phyloP scores from a whole-genome alignment of 345 rosid species.

The Kandelia obovata region DNA sequence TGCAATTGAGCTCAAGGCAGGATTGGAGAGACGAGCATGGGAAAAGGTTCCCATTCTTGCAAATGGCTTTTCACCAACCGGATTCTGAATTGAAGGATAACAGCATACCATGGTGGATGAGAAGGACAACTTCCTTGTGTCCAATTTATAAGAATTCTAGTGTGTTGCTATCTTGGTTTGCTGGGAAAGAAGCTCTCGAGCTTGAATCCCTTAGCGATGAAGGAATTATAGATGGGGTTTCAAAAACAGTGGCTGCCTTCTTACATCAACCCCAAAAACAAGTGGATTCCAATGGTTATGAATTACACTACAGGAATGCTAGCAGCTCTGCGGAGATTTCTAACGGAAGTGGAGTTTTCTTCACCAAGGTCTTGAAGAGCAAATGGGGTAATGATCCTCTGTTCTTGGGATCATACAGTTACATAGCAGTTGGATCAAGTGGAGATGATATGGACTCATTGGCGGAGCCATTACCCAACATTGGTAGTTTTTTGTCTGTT shows the following conservation, averaged over 20 bases:
- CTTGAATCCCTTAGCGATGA: slow-evolving; percentile 70
- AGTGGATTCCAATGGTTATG: slow-evolving; percentile 15
- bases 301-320: slow-evolving; percentile 38
- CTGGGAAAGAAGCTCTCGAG: slow-evolving; percentile 91
- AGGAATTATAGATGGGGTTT: slow-evolving; percentile 65
- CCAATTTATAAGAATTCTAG: slow-evolving; percentile 73
- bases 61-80: slow-evolving; percentile 60
- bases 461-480: slow-evolving; percentile 83
- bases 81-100: slow-evolving; percentile 49
- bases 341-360: slow-evolving; percentile 27
- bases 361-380: slow-evolving; percentile 64
- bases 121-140: slow-evolving; percentile 67
- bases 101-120: slow-evolving; percentile 91
- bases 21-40: slow-evolving; percentile 23
- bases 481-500: slow-evolving; percentile 5
- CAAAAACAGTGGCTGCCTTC: slow-evolving; percentile 54
- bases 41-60: slow-evolving; percentile 57
- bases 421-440: slow-evolving; percentile 82
- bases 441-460: slow-evolving; percentile 77
- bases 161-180: slow-evolving; percentile 84
- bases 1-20: slow-evolving; percentile 40
- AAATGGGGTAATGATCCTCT: slow-evolving; percentile 91
- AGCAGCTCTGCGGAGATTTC: slow-evolving; percentile 10
- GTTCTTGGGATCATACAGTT: slow-evolving; percentile 85
- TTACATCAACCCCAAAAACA: slow-evolving; percentile 21